Percentiles rank a stretch among this genome's conserved stretches.
Evolutionary conservation across 331 rosid genomes (phyloP).

Genomic region (Stylosanthes scabra): DNA sequence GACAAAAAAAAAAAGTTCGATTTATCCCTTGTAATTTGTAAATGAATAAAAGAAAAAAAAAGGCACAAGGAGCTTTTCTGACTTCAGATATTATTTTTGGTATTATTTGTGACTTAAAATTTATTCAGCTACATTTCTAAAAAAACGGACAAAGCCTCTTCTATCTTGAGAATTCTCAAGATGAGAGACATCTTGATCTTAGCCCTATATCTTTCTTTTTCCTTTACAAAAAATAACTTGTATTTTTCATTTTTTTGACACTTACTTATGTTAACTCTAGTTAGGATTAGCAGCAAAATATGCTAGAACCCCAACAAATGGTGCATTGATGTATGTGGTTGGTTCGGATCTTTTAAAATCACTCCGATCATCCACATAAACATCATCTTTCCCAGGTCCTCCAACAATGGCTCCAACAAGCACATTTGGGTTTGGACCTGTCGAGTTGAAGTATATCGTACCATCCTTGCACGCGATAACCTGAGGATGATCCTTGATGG

Average conservation of each 20-base stretch:
- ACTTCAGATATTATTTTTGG: too few relatives aligned
- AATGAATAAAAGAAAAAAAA: not conserved
- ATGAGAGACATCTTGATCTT: conserved; percentile 35
- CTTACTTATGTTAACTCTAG: conserved; percentile 35
- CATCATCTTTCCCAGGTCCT: conserved; percentile 76
- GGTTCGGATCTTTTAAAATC: conserved; percentile 83
- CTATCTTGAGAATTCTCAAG: conserved; percentile 40
- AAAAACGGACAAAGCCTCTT: conserved; percentile 31
- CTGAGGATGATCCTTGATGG: conserved; percentile 65
- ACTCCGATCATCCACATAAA: conserved; percentile 66
- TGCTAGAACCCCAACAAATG: conserved; percentile 81
- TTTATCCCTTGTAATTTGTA: not conserved
- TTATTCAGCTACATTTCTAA: not conserved
- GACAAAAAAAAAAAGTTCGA: too few relatives aligned
- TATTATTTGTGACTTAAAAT: not conserved
- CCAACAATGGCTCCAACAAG: conserved; percentile 84
- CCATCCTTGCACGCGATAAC: conserved; percentile 79
- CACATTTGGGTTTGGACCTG: conserved; percentile 70
- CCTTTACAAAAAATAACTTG: conserved; percentile 19
- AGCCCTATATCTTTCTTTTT: not conserved
- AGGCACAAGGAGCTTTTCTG: conserved; percentile 16
- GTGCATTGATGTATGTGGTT: conserved; percentile 88
- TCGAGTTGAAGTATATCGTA: conserved; percentile 63
- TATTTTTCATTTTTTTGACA: not conserved
- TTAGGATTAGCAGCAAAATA: conserved; percentile 70